Percentiles rank a stretch among this genome's conserved stretches.
These are phyloP conservation scores for Senna siamea DNA, from an alignment of 306 rosid species.

Conservation along the genomic window DNA sequence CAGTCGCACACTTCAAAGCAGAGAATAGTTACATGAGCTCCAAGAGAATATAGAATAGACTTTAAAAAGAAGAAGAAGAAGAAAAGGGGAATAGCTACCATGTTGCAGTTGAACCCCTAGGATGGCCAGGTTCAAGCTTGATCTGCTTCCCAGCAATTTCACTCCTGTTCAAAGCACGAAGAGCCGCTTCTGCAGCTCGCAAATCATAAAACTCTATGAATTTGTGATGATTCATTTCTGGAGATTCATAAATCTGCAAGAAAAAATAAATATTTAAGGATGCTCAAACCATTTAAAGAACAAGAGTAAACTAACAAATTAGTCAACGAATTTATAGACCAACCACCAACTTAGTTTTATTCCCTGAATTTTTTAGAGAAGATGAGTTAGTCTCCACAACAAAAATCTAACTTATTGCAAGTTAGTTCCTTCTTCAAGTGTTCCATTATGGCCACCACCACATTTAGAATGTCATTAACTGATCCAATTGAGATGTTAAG, in stretches of 20 bases:
- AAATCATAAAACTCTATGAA: constrained; percentile 73
- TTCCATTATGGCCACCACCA: no score
- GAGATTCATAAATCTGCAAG: constrained; percentile 66
- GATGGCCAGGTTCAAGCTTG: constrained; percentile 69
- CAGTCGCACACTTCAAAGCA: constrained; percentile 19
- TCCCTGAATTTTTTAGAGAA: no score
- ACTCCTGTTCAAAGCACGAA: constrained; percentile 56
- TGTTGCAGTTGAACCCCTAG: constrained; percentile 50
- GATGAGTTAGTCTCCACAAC: no score
- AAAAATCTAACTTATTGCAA: no score
- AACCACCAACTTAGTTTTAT: no score
- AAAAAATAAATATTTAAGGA: constrained; percentile 28
- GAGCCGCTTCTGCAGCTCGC: constrained; percentile 79
- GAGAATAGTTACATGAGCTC: constrained; percentile 28
- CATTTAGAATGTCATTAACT: no score
- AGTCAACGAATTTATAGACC: no score
- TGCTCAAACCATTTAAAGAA: constrained; percentile 7
- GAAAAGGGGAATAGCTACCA: constrained; percentile 53
- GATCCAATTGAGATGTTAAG: no score
- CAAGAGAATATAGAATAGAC: constrained; percentile 19
- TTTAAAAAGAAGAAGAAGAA: no score
- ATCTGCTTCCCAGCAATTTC: constrained; percentile 78
- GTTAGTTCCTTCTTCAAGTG: no score
- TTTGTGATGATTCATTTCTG: constrained; percentile 55
- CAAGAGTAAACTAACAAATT: no score